These are phyloP conservation scores for Fraxinus excelsior DNA, from an alignment of 257 asterid genomes.

Conservation along the genomic window DNA sequence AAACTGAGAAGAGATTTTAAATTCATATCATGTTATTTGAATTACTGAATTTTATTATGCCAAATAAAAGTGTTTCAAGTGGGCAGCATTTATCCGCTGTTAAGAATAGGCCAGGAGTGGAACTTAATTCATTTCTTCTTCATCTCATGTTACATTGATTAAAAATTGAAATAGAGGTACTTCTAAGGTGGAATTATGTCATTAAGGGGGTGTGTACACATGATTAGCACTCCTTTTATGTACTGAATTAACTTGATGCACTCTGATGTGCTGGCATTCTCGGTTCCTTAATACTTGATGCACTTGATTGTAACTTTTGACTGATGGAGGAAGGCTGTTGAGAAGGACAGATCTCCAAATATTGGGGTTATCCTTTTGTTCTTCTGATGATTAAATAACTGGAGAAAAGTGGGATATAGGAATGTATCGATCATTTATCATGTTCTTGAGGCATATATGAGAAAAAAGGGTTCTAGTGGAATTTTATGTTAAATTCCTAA, in stretches of 20 bases:
- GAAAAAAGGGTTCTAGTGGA: not conserved
- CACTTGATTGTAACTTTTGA: not conserved
- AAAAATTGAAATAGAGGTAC: not conserved
- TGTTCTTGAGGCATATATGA: not conserved
- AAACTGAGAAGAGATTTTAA: not conserved
- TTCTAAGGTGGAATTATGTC: not conserved
- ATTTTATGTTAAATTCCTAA: not conserved
- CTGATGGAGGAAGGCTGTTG: not conserved
- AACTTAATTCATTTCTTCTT: not conserved
- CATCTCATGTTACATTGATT: not conserved
- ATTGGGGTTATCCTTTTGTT: not conserved
- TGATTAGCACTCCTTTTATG: not conserved
- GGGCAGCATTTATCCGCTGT: constrained; percentile 16
- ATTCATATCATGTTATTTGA: not conserved
- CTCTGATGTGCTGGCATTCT: not conserved
- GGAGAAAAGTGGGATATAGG: not conserved
- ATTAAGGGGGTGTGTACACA: not conserved
- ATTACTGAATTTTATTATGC: not conserved
- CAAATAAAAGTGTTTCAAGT: not conserved
- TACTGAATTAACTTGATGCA: constrained; percentile 2
- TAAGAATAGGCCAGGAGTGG: not conserved
- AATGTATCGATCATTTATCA: not conserved
- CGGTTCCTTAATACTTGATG: constrained; percentile 1
- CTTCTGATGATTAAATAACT: not conserved
- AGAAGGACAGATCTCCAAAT: not conserved